These are phyloP conservation scores for Pythium folliculosum DNA, from an alignment of 352 stramenopile species.

Conservation along the genomic window DNA sequence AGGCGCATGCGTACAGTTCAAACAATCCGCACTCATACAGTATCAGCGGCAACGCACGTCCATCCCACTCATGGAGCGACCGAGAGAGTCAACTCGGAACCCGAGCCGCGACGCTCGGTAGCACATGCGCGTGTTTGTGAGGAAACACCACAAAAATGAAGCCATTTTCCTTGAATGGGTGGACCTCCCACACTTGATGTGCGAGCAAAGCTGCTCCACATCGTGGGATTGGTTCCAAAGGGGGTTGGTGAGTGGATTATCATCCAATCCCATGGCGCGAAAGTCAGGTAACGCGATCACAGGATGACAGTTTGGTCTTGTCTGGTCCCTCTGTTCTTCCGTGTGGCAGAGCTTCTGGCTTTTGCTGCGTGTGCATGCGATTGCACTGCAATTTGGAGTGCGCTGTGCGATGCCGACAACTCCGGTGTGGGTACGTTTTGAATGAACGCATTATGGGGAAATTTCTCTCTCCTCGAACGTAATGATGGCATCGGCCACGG, in stretches of 20 bases:
- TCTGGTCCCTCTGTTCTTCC: neutral
- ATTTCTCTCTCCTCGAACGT: too few relatives aligned
- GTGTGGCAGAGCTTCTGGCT: neutral
- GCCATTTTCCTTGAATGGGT: neutral
- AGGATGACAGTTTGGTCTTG: constrained; percentile 6
- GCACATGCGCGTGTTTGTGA: neutral
- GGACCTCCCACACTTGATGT: constrained; percentile 1
- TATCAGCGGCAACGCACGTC: neutral
- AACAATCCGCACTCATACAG: too few relatives aligned
- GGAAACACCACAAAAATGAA: neutral
- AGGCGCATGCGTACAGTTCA: neutral
- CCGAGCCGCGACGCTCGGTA: neutral
- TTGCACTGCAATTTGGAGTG: neutral
- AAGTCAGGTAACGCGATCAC: constrained; percentile 16
- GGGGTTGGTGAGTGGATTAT: neutral
- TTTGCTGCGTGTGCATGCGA: neutral
- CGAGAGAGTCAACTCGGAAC: neutral
- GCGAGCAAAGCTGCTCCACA: neutral
- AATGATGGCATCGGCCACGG: neutral
- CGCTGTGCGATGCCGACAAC: too few relatives aligned
- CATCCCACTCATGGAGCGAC: neutral
- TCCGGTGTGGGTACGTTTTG: neutral
- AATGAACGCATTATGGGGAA: neutral
- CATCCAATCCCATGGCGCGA: constrained; percentile 7
- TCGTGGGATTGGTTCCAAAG: neutral